A percentile compares a stretch with the other conserved stretches of the same genome.
phyloP scores from a whole-genome alignment of 1,284 basidiomycete species.

The Farysia itapuensis region DNA sequence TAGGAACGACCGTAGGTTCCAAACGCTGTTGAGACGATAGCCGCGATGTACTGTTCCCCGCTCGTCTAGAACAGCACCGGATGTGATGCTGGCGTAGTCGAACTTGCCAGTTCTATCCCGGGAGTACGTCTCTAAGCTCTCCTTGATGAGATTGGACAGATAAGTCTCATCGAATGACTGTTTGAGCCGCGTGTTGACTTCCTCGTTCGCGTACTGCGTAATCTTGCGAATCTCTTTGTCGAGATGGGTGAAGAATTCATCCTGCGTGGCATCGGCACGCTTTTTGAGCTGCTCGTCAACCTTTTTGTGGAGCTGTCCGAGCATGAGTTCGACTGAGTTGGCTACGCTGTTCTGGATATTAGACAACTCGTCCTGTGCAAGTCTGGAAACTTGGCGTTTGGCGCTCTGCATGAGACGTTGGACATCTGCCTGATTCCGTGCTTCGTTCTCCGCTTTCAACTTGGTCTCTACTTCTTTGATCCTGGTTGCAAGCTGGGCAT shows the following conservation, averaged over 20 bases:
- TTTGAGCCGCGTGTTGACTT: constrained; percentile 17
- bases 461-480: constrained; percentile 12
- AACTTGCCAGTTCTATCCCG: constrained; percentile 19
- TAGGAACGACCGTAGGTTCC: constrained; percentile 21
- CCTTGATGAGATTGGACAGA: constrained; percentile 13
- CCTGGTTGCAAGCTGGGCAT: constrained; percentile 14
- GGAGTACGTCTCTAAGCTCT: constrained; percentile 15
- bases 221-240: constrained; percentile 18
- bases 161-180: constrained; percentile 33
- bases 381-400: constrained; percentile 19
- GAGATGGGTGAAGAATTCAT: constrained; percentile 12
- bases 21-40: constrained; percentile 25
- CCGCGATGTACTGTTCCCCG: constrained; percentile 25
- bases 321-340: constrained; percentile 22
- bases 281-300: constrained; percentile 18
- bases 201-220: constrained; percentile 25
- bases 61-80: constrained; percentile 16
- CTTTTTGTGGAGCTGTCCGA: constrained; percentile 24
- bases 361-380: constrained; percentile 26
- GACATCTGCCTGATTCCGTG: constrained; percentile 17
- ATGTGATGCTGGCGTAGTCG: constrained; percentile 20
- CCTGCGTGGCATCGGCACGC: constrained; percentile 31
- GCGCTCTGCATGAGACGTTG: constrained; percentile 13
- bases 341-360: constrained; percentile 26
- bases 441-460: constrained; percentile 12